Conservation (phyloP, 2,329 filamentous ascomycete genomes). For the Botrytis fabae region DNA sequence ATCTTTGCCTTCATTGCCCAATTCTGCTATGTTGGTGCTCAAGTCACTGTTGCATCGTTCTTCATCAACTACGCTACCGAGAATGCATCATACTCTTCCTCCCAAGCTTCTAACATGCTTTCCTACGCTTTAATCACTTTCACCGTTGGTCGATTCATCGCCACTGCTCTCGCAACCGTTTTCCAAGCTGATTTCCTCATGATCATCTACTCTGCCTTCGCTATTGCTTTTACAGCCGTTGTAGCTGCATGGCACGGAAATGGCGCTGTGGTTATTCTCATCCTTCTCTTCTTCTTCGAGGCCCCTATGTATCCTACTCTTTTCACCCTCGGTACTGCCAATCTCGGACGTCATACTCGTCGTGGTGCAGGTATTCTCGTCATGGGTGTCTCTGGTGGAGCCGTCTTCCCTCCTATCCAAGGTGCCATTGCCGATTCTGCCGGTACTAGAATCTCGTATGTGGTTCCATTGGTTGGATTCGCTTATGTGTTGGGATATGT, state of each 20-base stretch:
- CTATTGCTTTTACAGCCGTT: conserved; percentile 47
- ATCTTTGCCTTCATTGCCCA: conserved; percentile 77
- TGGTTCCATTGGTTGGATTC: conserved; percentile 48
- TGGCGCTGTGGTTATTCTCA: conserved; percentile 61
- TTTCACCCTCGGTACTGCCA: conserved; percentile 73
- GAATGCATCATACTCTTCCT: conserved; percentile 52
- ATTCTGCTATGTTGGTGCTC: conserved; percentile 76
- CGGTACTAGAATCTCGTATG: conserved; percentile 46
- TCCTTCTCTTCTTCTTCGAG: conserved; percentile 74
- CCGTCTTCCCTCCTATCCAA: conserved; percentile 70
- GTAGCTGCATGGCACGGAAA: conserved; percentile 40
- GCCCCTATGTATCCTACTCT: conserved; percentile 81
- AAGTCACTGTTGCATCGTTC: conserved; percentile 64
- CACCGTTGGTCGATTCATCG: conserved; percentile 69
- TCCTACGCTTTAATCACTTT: conserved; percentile 75
- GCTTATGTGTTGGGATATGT: conserved; percentile 43
- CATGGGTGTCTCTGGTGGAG: conserved; percentile 70
- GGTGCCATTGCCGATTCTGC: conserved; percentile 62
- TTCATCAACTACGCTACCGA: conserved; percentile 74
- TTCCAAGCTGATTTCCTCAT: conserved; percentile 50
- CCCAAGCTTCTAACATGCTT: conserved; percentile 64
- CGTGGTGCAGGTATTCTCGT: conserved; percentile 72
- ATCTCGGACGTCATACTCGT: conserved; percentile 75
- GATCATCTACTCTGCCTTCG: conserved; percentile 64
- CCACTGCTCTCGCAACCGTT: conserved; percentile 49